Evolutionary conservation across 1,284 basidiomycete species (phyloP).

Genomic region (Hemileia vastatrix): DNA sequence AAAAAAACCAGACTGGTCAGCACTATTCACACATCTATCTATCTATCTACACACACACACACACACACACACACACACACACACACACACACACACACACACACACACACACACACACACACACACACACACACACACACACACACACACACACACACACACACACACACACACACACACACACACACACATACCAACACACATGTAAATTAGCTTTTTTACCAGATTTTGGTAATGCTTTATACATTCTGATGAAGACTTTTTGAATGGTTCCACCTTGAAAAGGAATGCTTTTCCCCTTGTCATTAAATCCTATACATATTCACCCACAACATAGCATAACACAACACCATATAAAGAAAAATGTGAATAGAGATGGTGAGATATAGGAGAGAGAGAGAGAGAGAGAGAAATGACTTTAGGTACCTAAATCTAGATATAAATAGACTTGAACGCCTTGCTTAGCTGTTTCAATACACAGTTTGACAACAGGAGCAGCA

Average conservation of each 20-base stretch:
- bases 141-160: too few relatives aligned
- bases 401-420: not conserved
- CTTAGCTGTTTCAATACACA: conserved; percentile 57
- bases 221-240: conserved; percentile 49
- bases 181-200: conserved; percentile 51
- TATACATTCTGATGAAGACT: conserved; percentile 59
- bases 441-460: conserved; percentile 58
- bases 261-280: conserved; percentile 74
- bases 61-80: too few relatives aligned
- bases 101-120: too few relatives aligned
- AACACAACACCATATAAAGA: not conserved
- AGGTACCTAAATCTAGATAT: conserved; percentile 54
- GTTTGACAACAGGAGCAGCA: conserved; percentile 58
- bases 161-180: too few relatives aligned
- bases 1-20: too few relatives aligned
- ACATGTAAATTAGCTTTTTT: conserved; percentile 55
- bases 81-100: too few relatives aligned
- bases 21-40: too few relatives aligned
- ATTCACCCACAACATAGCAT: too few relatives aligned
- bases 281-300: conserved; percentile 59
- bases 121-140: too few relatives aligned
- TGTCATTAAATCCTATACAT: conserved; percentile 41
- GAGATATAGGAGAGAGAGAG: not conserved
- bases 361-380: not conserved
- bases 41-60: too few relatives aligned